Evolutionary conservation across 257 asterid species (phyloP).

Genomic region (Fraxinus pennsylvanica): DNA sequence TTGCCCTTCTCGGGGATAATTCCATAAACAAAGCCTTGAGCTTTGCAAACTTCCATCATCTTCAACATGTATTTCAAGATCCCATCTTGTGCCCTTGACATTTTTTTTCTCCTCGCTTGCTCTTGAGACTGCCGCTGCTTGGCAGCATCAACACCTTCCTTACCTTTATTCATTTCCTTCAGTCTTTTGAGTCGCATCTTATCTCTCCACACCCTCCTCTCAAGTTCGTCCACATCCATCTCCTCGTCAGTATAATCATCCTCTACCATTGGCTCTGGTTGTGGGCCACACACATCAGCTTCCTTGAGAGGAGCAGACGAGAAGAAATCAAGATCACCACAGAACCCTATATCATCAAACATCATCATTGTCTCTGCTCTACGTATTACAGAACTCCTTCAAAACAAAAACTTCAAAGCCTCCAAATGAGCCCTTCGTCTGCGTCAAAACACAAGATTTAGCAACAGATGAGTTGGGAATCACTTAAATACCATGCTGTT

Average conservation of each 20-base stretch:
- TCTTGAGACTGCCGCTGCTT: slow-evolving; percentile 62
- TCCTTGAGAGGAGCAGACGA: slow-evolving; percentile 46
- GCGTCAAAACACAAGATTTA: not conserved
- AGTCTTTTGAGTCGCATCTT: slow-evolving; percentile 53
- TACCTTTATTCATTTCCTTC: slow-evolving; percentile 49
- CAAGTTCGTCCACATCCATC: slow-evolving; percentile 61
- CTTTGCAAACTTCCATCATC: slow-evolving; percentile 71
- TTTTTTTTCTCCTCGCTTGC: slow-evolving; percentile 66
- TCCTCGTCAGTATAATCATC: slow-evolving; percentile 63
- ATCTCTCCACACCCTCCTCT: slow-evolving; percentile 63
- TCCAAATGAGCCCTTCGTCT: not conserved
- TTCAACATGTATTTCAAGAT: slow-evolving; percentile 62
- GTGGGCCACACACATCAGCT: slow-evolving; percentile 29
- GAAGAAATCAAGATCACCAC: slow-evolving; percentile 59
- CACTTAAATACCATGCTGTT: not conserved
- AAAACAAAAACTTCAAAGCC: slow-evolving; percentile 16
- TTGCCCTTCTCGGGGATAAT: slow-evolving; percentile 64
- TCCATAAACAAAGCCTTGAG: slow-evolving; percentile 64
- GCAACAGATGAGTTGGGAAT: not conserved
- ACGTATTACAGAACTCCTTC: not conserved
- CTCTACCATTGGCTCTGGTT: slow-evolving; percentile 39
- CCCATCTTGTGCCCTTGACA: slow-evolving; percentile 71
- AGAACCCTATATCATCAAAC: slow-evolving; percentile 55
- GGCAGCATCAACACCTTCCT: slow-evolving; percentile 44
- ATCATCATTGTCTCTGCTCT: slow-evolving; percentile 40